Percentiles rank a stretch among this genome's conserved stretches.
Evolutionary conservation across 768 basidiomycete species (phyloP).

Genomic region (Panaeolus papilionaceus): DNA sequence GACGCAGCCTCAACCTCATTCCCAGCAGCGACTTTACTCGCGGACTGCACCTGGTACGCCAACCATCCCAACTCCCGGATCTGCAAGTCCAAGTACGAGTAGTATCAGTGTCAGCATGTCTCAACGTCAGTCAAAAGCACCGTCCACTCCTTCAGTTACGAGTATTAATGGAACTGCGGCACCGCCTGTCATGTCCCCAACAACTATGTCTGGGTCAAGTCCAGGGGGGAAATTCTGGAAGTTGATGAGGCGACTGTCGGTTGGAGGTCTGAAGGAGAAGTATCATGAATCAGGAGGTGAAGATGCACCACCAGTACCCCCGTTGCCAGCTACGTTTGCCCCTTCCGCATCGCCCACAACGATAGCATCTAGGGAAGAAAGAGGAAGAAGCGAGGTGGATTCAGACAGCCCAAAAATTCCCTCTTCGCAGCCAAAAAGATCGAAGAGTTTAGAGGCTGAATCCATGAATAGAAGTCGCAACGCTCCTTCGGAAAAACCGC

Average conservation of each 20-base stretch:
- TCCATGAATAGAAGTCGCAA: background rate
- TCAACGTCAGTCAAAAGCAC: background rate
- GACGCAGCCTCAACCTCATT: constrained; percentile 1
- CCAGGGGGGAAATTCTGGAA: constrained; percentile 5
- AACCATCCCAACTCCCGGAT: background rate
- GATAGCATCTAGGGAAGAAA: background rate
- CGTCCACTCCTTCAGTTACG: background rate
- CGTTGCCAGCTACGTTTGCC: background rate
- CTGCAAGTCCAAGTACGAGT: background rate
- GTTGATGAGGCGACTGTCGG: constrained; percentile 5
- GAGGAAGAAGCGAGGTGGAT: background rate
- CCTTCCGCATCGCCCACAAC: background rate
- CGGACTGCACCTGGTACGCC: background rate
- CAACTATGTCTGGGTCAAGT: background rate
- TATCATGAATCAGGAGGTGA: background rate
- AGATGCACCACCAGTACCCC: constrained; percentile 4
- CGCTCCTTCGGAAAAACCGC: background rate
- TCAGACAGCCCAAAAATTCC: background rate
- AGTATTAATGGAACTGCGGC: background rate
- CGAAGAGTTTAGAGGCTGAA: constrained; percentile 4
- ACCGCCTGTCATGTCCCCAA: background rate
- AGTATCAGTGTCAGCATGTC: constrained; percentile 6
- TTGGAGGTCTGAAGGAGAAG: constrained; percentile 4
- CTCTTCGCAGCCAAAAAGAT: background rate
- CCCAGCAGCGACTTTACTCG: background rate